Percentiles rank a stretch among this genome's conserved stretches.
Evolutionary conservation across 257 asterid species (phyloP).

Genomic region (Solanum tarapatanum): DNA sequence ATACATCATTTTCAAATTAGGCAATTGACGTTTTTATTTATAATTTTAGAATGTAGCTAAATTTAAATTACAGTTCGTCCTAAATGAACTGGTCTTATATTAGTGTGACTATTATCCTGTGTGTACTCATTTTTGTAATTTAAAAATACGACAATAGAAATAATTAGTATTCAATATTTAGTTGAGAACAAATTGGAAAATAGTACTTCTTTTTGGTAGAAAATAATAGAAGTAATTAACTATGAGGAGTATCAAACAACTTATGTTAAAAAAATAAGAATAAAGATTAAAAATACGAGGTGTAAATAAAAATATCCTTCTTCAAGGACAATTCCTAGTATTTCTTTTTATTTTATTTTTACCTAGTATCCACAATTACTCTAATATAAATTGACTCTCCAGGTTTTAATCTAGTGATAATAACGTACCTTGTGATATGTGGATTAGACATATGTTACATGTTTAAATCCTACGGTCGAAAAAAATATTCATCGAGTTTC

Average conservation of each 20-base stretch:
- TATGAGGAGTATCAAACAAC: not conserved
- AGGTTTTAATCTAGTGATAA: not conserved
- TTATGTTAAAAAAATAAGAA: not conserved
- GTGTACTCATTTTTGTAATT: not conserved
- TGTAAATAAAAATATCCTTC: not conserved
- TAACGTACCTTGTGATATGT: not conserved
- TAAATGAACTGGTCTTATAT: not conserved
- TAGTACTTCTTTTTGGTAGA: no score
- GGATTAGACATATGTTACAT: not conserved
- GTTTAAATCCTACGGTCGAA: rapidly evolving
- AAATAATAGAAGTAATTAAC: not conserved
- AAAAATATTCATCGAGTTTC: not conserved
- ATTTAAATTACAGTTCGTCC: not conserved
- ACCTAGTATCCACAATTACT: not conserved
- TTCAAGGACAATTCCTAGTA: not conserved
- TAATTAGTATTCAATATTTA: not conserved
- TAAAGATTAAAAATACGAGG: not conserved
- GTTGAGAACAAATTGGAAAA: not conserved
- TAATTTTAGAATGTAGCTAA: not conserved
- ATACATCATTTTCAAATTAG: not conserved
- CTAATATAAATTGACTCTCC: not conserved
- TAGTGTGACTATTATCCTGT: not conserved
- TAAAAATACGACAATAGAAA: not conserved
- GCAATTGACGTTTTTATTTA: not conserved
- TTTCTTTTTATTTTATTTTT: no score